Evolutionary conservation across 441 rosid species (phyloP).

Genomic region (Adansonia gregorii): DNA sequence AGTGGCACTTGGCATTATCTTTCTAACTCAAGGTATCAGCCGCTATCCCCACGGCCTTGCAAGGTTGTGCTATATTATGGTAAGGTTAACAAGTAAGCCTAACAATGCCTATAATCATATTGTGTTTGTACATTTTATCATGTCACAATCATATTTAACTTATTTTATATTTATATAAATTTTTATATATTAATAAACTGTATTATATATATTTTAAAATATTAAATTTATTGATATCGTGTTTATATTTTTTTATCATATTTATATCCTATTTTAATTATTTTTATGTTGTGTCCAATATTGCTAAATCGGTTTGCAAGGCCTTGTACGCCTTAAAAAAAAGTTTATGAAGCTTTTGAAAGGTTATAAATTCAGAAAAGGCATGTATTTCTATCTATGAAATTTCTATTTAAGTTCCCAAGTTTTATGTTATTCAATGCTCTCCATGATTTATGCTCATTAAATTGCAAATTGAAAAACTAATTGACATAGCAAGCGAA

Average conservation of each 20-base stretch:
- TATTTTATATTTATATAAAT: too few species aligned
- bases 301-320: not conserved
- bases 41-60: not conserved
- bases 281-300: too few species aligned
- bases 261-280: too few species aligned
- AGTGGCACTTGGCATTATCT: not conserved
- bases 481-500: too few species aligned
- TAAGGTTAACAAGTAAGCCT: not conserved
- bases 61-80: not conserved
- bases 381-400: not conserved
- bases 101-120: too few species aligned
- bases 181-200: too few species aligned
- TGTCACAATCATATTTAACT: too few species aligned
- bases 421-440: not conserved
- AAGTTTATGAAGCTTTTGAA: not conserved
- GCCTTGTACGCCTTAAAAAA: not conserved
- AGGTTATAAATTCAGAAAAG: not conserved
- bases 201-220: too few species aligned
- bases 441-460: not conserved
- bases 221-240: too few species aligned
- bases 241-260: too few species aligned
- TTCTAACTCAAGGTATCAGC: not conserved
- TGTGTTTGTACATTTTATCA: too few species aligned
- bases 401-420: not conserved
- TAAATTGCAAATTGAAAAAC: not conserved